These are phyloP conservation scores for Beta corolliflora DNA, from an alignment of 179 eudicot genomes.

Conservation along the genomic window DNA sequence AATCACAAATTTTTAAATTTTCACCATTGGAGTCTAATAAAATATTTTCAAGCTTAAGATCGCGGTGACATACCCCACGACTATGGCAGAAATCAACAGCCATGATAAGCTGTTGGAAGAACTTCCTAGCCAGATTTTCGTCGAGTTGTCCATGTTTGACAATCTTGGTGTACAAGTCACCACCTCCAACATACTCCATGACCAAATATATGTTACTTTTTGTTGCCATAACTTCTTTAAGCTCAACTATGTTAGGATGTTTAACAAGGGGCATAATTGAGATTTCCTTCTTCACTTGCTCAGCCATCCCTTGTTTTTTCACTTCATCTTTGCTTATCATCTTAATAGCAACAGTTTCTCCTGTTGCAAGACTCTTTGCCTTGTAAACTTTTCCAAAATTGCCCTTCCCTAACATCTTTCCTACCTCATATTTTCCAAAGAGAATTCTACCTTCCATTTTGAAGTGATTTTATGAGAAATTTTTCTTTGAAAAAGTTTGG, in stretches of 20 bases:
- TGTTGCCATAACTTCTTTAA: conserved; percentile 53
- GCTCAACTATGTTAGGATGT: conserved; percentile 49
- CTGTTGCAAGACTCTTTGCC: conserved; percentile 23
- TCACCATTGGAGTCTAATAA: conserved; percentile 35
- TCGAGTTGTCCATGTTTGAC: conserved; percentile 24
- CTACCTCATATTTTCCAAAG: conserved; percentile 44
- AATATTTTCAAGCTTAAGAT: conserved; percentile 47
- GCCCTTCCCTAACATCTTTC: conserved; percentile 42
- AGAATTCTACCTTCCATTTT: conserved; percentile 36
- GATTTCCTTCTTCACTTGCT: conserved; percentile 49
- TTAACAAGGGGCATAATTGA: conserved; percentile 41
- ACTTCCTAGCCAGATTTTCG: conserved; percentile 38
- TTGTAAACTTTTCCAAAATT: conserved; percentile 49
- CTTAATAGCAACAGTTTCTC: conserved; percentile 45
- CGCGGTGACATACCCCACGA: conserved; percentile 49
- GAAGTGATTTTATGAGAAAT: background rate
- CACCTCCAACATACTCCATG: conserved; percentile 48
- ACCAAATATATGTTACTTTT: conserved; percentile 40
- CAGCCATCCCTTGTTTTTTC: conserved; percentile 34
- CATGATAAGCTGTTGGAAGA: conserved; percentile 46
- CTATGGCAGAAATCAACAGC: conserved; percentile 50
- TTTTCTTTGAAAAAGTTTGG: background rate
- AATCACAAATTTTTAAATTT: conserved; percentile 39
- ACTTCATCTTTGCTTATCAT: conserved; percentile 42
- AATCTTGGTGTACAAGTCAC: conserved; percentile 44